phyloP scores from a whole-genome alignment of 148 eudicot genomes.

The Fagopyrum esculentum region DNA sequence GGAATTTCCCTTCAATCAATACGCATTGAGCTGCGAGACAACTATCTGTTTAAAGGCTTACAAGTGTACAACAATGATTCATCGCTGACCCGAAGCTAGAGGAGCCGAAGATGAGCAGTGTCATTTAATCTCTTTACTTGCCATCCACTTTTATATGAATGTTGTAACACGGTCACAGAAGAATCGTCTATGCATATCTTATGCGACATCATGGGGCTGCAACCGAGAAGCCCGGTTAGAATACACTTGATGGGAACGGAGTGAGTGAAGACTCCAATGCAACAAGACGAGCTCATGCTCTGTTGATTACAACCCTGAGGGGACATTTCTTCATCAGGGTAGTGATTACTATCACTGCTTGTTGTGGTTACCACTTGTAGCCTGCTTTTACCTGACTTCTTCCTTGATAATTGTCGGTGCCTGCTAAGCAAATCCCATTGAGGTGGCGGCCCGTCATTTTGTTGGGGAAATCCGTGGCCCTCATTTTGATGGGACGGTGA shows the following conservation, averaged over 20 bases:
- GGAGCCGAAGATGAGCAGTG: conserved; percentile 84
- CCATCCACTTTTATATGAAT: conserved; percentile 89
- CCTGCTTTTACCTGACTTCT: conserved; percentile 95
- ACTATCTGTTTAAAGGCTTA: neutral
- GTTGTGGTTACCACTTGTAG: conserved; percentile 79
- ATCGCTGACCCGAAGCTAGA: conserved; percentile 20
- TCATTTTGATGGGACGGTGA: conserved; percentile 63
- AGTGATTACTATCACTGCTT: conserved; percentile 39
- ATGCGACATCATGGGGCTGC: conserved; percentile 64
- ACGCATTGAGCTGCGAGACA: neutral
- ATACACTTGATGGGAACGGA: conserved; percentile 80
- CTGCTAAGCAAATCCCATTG: conserved; percentile 73
- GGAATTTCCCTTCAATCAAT: neutral
- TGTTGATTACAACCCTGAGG: conserved; percentile 39
- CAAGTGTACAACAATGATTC: neutral
- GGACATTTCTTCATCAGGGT: conserved; percentile 85
- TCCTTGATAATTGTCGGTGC: conserved; percentile 53
- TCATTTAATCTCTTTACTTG: conserved; percentile 94
- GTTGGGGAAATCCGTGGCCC: conserved; percentile 41
- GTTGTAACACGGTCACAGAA: conserved; percentile 79
- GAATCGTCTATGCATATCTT: conserved; percentile 92
- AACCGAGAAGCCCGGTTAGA: conserved; percentile 78
- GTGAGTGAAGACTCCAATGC: conserved; percentile 81
- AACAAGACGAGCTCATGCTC: conserved; percentile 24
- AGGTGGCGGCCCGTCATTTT: conserved; percentile 52